Percentiles rank a stretch among this genome's conserved stretches.
phyloP scores from a whole-genome alignment of 1,284 basidiomycete genomes.

The Ganoderma resinaceum region DNA sequence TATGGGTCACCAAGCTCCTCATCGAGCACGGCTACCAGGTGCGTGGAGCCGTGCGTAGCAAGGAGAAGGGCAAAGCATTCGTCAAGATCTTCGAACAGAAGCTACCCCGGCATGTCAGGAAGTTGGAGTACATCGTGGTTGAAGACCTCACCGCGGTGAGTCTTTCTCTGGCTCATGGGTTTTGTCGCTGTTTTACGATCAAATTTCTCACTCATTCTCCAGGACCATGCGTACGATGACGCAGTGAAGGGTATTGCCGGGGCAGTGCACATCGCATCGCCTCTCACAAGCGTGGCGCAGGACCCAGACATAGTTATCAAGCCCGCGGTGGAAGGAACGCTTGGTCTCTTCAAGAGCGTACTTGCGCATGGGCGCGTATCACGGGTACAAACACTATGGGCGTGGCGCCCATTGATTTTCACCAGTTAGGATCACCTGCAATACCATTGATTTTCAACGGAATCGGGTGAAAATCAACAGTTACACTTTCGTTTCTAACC shows the following conservation, averaged over 20 bases:
- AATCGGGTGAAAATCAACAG: no score
- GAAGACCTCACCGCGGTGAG: conserved; percentile 59
- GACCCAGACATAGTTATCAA: neutral
- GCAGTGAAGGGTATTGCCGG: neutral
- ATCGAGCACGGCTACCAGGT: conserved; percentile 54
- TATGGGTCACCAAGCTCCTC: conserved; percentile 46
- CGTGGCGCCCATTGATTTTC: no score
- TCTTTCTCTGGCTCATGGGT: neutral
- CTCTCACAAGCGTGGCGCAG: neutral
- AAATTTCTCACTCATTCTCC: conserved; percentile 15
- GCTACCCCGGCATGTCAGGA: conserved; percentile 43
- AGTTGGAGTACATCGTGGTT: conserved; percentile 56
- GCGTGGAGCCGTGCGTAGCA: conserved; percentile 63
- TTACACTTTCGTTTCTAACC: no score
- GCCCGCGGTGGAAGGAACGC: neutral
- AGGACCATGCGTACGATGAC: neutral
- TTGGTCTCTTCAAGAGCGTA: neutral
- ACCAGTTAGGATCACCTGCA: no score
- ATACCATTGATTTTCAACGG: no score
- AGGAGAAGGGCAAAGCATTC: conserved; percentile 53
- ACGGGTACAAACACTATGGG: no score
- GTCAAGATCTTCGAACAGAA: conserved; percentile 52
- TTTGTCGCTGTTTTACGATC: neutral
- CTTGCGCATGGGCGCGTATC: neutral
- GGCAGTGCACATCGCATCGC: neutral